Percentiles rank a stretch among this genome's conserved stretches.
phyloP scores from a whole-genome alignment of 805 yeast genomes.

The Myxozyma kluyveri region DNA sequence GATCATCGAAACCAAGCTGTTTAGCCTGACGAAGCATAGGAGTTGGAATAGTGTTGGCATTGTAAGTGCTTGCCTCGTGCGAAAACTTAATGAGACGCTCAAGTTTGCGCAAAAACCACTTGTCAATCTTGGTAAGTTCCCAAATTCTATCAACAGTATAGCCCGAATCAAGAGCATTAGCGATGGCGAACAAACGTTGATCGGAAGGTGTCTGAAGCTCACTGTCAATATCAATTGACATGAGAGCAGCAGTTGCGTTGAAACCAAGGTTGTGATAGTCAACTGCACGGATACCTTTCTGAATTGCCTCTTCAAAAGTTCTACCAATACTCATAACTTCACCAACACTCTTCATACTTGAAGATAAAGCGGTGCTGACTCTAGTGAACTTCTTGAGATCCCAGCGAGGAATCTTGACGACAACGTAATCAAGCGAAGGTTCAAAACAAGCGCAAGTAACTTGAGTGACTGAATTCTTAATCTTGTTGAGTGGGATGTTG shows the following conservation, averaged over 20 bases:
- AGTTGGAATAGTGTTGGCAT: constrained; percentile 53
- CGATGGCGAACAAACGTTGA: constrained; percentile 92
- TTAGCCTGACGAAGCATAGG: constrained; percentile 75
- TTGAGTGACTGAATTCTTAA: constrained; percentile 88
- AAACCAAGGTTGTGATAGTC: constrained; percentile 96
- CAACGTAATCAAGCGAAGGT: constrained; percentile 95
- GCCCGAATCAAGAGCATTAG: constrained; percentile 86
- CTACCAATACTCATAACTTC: constrained; percentile 98
- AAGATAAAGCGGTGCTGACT: constrained; percentile 80
- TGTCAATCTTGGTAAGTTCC: constrained; percentile 86
- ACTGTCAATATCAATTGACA: constrained; percentile 87
- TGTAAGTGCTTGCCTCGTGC: constrained; percentile 40
- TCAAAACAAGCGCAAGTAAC: constrained; percentile 95
- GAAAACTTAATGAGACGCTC: constrained; percentile 72
- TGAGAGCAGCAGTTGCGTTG: constrained; percentile 71
- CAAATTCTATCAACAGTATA: constrained; percentile 91
- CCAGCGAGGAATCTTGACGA: constrained; percentile 98
- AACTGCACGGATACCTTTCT: constrained; percentile 93
- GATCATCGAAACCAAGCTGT: constrained; percentile 94
- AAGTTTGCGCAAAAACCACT: constrained; percentile 92
- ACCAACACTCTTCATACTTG: constrained; percentile 98
- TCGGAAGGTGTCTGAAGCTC: constrained; percentile 98
- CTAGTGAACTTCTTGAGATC: constrained; percentile 93
- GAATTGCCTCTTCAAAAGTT: constrained; percentile 96
- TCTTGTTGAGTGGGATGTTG: constrained; percentile 86